phyloP scores from a whole-genome alignment of 768 basidiomycete genomes.

The Galerina sulciceps region DNA sequence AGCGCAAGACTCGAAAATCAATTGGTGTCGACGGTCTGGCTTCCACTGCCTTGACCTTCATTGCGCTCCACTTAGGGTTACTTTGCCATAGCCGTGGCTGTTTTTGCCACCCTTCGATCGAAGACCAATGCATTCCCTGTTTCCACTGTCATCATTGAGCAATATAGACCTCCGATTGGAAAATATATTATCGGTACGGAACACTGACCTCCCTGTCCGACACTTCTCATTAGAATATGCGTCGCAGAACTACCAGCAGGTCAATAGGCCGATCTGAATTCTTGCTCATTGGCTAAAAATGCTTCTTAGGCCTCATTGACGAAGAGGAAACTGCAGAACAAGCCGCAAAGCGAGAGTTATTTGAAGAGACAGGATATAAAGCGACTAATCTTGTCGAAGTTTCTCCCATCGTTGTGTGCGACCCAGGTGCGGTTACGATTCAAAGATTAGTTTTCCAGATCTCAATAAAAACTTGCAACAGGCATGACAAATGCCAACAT shows the following conservation, averaged over 20 bases:
- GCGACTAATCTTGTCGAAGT: conserved; percentile 66
- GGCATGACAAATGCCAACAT: conserved; percentile 96
- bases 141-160: conserved; percentile 87
- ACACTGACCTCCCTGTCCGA: neutral
- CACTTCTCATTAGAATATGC: neutral
- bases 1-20: conserved; percentile 76
- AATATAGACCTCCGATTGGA: conserved; percentile 88
- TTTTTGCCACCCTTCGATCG: conserved; percentile 81
- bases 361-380: conserved; percentile 92
- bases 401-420: conserved; percentile 64
- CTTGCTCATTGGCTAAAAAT: neutral
- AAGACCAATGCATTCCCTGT: conserved; percentile 70
- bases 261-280: conserved; percentile 5
- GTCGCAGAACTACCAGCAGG: conserved; percentile 42
- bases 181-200: conserved; percentile 70
- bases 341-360: conserved; percentile 85
- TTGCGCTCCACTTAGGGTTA: conserved; percentile 9
- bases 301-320: conserved; percentile 73
- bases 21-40: conserved; percentile 79
- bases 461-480: conserved; percentile 29
- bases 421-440: conserved; percentile 58
- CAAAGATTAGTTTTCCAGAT: conserved; percentile 9
- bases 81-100: conserved; percentile 69
- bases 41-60: neutral
- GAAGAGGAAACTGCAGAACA: conserved; percentile 80